Base-by-base conservation (phyloP, 805 yeast genomes). In the Vanderwaltozyma yarrowii region DNA sequence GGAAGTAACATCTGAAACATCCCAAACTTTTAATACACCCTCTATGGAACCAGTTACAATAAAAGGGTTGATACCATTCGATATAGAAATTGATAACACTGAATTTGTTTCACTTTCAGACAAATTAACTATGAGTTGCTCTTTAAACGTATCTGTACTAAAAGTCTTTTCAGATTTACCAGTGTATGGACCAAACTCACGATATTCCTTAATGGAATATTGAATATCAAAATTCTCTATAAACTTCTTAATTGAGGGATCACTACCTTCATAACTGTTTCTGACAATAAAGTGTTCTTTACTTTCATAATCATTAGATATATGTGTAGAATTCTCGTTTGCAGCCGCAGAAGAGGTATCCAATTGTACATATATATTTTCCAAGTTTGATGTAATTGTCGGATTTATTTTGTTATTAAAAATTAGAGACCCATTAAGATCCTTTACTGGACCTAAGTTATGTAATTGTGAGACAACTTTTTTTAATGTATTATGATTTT, bases 21-120 rank as follows among this genome's bases (percentile, higher is more conserved):
- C 94, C 96, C 96, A 92, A 0, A 89, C 58, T 45, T 76, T 80
- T 29, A 92, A 50, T 2, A 63, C 52, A 0, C 96, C 95, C 21
- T 71, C 70, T 34, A 78, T 81, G 7, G 92, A 84, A 2, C 87
- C 95, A 2, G 92, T 78, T 2, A 86, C 62, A 45, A 89, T 77
- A 45, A 74, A 80, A 18, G 72, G 71, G 13, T 75, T 70, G 21
- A 80, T 77, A 4, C 44, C 44, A 0, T 80, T 77, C 5, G 83
- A 69, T 0, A 74, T 70, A 1, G 69, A 73, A 8, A 86, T 52
- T 20, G 78, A 61, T 17, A 68, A 75, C n/a, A 87, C 64, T 2
- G 75, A 50, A 36, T 49, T 37, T 0, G 74, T 66, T n/a, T 62
- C 62, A 49, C 80, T 86, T 31, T 81, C 85, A 29, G 73, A 66